phyloP scores from a whole-genome alignment of 306 rosid genomes.

The Casuarina equisetifolia region DNA sequence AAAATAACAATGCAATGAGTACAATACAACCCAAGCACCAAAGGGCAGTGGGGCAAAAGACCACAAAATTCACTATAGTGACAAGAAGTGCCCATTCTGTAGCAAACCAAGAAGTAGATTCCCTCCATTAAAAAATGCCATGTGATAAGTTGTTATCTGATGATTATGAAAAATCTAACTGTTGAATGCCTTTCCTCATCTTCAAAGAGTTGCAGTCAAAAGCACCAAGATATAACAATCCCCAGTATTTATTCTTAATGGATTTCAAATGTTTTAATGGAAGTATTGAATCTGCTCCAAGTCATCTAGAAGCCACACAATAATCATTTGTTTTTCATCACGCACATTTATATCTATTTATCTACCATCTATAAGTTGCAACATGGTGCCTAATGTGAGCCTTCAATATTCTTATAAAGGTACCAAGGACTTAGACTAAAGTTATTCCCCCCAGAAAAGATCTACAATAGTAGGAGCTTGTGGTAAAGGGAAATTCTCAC shows the following conservation, averaged over 20 bases:
- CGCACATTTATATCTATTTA: neutral
- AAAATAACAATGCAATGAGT: neutral
- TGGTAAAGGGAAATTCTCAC: conserved; percentile 46
- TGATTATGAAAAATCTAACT: neutral
- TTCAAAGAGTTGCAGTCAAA: neutral
- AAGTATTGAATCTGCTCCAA: neutral
- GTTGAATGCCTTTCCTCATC: conserved; percentile 4
- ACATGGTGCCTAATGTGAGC: neutral
- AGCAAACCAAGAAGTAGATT: neutral
- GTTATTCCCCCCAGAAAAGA: conserved; percentile 18
- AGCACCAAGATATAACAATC: neutral
- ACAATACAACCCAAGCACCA: conserved; percentile 17
- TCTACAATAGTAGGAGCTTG: conserved; percentile 8
- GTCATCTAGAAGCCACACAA: neutral
- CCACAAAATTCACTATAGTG: conserved; percentile 7
- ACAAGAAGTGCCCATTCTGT: conserved; percentile 4
- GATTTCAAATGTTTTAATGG: neutral
- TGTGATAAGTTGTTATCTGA: conserved; percentile 1
- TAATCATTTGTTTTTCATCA: neutral
- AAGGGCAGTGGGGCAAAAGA: neutral
- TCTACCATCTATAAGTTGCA: neutral
- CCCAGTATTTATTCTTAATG: neutral
- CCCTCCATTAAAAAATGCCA: neutral
- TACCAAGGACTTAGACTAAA: neutral
- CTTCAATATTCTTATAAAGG: conserved; percentile 6